Evolutionary conservation across 352 stramenopile species (phyloP).

Genomic region (Globisporangium takayamanum): DNA sequence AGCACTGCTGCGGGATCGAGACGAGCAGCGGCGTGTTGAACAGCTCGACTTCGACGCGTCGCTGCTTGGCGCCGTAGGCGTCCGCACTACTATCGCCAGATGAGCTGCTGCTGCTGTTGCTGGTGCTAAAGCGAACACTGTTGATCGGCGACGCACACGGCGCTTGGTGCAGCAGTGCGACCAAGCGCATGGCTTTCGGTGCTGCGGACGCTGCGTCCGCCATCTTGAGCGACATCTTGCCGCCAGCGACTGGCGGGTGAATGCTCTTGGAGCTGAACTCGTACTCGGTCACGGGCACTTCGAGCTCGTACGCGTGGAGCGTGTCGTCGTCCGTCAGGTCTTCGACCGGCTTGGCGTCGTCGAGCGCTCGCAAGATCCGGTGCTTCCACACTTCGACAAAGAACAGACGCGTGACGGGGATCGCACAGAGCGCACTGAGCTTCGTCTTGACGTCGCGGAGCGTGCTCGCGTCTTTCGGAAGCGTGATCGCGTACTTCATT

Average conservation of each 20-base stretch:
- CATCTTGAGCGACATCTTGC: conserved; percentile 19
- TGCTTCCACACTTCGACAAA: conserved; percentile 73
- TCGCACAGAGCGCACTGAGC: conserved; percentile 36
- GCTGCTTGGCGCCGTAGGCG: conserved; percentile 20
- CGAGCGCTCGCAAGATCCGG: conserved; percentile 50
- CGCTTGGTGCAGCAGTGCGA: conserved; percentile 66
- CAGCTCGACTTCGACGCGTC: conserved; percentile 66
- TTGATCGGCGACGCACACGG: conserved; percentile 54
- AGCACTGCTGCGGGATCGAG: conserved; percentile 50
- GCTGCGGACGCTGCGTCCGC: neutral
- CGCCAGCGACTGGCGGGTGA: conserved; percentile 19
- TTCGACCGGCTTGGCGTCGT: conserved; percentile 36
- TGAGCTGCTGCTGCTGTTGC: conserved; percentile 14
- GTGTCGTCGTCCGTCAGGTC: conserved; percentile 37
- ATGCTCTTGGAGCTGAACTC: conserved; percentile 62
- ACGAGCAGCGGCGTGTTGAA: conserved; percentile 73
- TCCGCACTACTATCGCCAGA: conserved; percentile 15
- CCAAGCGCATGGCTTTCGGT: conserved; percentile 57
- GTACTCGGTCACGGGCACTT: conserved; percentile 56
- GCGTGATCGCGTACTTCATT: conserved; percentile 60
- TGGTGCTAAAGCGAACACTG: conserved; percentile 17
- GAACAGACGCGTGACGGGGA: conserved; percentile 46
- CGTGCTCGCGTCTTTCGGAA: conserved; percentile 42
- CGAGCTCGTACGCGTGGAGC: conserved; percentile 88
- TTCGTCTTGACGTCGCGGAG: conserved; percentile 58